Percentiles rank a stretch among this genome's conserved stretches.
Evolutionary conservation across 306 rosid species (phyloP).

Genomic region (Dalbergia oliveri): DNA sequence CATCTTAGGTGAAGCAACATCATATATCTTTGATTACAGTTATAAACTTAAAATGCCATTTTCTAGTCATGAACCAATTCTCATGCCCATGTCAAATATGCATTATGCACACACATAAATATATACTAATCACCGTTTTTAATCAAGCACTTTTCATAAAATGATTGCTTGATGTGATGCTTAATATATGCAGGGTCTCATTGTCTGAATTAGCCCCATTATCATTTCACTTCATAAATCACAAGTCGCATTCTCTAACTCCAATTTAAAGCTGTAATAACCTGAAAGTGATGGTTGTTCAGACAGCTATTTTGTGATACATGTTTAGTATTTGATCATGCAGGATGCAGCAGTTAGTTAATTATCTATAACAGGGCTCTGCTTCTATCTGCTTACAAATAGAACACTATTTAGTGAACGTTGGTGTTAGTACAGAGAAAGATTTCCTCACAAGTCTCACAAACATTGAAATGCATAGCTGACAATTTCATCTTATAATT

Average conservation of each 20-base stretch:
- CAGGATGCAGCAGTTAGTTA: conserved; percentile 22
- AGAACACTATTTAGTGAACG: neutral
- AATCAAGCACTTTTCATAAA: conserved; percentile 38
- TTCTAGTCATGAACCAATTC: conserved; percentile 4
- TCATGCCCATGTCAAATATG: neutral
- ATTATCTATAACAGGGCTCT: neutral
- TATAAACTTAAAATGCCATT: neutral
- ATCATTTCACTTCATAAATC: conserved; percentile 47
- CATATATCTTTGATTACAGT: conserved; percentile 14
- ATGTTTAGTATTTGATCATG: conserved; percentile 34
- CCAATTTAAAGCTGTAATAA: conserved; percentile 31
- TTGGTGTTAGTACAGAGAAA: neutral
- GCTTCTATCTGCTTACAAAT: conserved; percentile 6
- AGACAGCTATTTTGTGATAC: conserved; percentile 40
- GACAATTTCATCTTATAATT: neutral
- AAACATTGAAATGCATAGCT: neutral
- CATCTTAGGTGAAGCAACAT: neutral
- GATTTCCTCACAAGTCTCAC: neutral
- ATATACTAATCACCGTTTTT: conserved; percentile 11
- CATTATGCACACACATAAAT: neutral
- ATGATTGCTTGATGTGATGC: conserved; percentile 41
- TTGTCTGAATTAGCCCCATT: conserved; percentile 29
- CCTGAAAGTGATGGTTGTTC: conserved; percentile 53
- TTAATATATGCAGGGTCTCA: conserved; percentile 24
- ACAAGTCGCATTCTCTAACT: conserved; percentile 46